Conservation (phyloP, 805 yeast species). For the Candida glaebosa region DNA sequence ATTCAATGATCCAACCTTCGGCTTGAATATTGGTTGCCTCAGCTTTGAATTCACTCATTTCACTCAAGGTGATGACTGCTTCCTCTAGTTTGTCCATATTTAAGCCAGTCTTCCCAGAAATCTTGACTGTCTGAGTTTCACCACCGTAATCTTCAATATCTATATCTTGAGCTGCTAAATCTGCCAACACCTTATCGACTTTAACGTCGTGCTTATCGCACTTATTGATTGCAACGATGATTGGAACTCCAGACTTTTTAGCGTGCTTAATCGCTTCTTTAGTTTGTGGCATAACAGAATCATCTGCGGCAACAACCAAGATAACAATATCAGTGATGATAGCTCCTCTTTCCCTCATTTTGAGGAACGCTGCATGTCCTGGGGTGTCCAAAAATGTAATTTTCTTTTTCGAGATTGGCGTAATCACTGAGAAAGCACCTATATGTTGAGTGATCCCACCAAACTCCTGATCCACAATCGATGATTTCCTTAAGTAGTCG, state of each 20-base stretch:
- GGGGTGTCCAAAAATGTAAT: conserved; percentile 96
- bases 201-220: conserved; percentile 79
- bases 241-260: conserved; percentile 71
- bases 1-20: conserved; percentile 91
- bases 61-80: conserved; percentile 80
- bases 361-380: conserved; percentile 95
- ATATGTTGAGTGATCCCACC: conserved; percentile 99
- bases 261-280: conserved; percentile 94
- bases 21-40: conserved; percentile 45
- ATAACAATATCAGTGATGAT: conserved; percentile 88
- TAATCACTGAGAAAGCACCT: conserved; percentile 90
- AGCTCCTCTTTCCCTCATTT: conserved; percentile 97
- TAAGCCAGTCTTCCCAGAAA: conserved; percentile 84
- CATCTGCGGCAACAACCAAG: conserved; percentile 94
- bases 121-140: conserved; percentile 82
- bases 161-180: conserved; percentile 71
- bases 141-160: conserved; percentile 95
- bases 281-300: conserved; percentile 97
- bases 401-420: conserved; percentile 67
- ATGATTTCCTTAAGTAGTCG: conserved; percentile 80
- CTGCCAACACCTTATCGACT: conserved; percentile 72
- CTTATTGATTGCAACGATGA: conserved; percentile 90
- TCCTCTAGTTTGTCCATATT: conserved; percentile 91
- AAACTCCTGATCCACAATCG: conserved; percentile 78
- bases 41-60: conserved; percentile 74